Evolutionary conservation across 495 filamentous ascomycete species (phyloP).

Genomic region (Penicillium antarcticum): DNA sequence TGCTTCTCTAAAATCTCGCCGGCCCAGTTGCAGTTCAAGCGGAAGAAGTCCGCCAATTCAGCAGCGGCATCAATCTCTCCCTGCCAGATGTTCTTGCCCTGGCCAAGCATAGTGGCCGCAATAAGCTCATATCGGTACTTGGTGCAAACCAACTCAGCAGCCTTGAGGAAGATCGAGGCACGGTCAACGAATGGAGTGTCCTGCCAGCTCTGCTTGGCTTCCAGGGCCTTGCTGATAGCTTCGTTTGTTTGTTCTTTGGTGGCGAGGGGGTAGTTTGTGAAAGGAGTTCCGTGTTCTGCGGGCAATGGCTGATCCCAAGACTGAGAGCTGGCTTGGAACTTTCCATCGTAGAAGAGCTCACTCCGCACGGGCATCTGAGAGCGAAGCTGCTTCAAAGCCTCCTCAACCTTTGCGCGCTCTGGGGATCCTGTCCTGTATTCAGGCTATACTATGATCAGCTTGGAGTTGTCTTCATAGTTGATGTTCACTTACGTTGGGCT

Average conservation of each 20-base stretch:
- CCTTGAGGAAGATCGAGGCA: conserved; percentile 89
- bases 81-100: conserved; percentile 97
- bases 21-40: conserved; percentile 75
- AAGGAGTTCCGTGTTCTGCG: conserved; percentile 59
- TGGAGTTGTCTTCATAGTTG: background rate
- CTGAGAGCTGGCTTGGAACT: conserved; percentile 40
- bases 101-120: conserved; percentile 90
- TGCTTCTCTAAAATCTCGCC: conserved; percentile 74
- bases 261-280: conserved; percentile 77
- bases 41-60: conserved; percentile 85
- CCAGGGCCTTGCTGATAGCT: conserved; percentile 78
- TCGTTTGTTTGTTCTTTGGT: conserved; percentile 61
- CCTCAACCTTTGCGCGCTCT: conserved; percentile 63
- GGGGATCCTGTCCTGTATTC: conserved; percentile 70
- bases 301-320: conserved; percentile 64
- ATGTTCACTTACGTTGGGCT: conserved; percentile 31
- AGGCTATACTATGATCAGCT: conserved; percentile 43
- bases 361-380: conserved; percentile 42
- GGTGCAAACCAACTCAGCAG: conserved; percentile 79
- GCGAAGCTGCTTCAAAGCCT: conserved; percentile 57
- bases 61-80: conserved; percentile 95
- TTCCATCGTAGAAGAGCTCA: conserved; percentile 51
- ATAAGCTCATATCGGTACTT: conserved; percentile 95
- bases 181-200: conserved; percentile 80
- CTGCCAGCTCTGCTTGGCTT: conserved; percentile 81